These are phyloP conservation scores for Cyclotella atomus DNA, from an alignment of 108 stramenopile genomes.

Conservation along the genomic window DNA sequence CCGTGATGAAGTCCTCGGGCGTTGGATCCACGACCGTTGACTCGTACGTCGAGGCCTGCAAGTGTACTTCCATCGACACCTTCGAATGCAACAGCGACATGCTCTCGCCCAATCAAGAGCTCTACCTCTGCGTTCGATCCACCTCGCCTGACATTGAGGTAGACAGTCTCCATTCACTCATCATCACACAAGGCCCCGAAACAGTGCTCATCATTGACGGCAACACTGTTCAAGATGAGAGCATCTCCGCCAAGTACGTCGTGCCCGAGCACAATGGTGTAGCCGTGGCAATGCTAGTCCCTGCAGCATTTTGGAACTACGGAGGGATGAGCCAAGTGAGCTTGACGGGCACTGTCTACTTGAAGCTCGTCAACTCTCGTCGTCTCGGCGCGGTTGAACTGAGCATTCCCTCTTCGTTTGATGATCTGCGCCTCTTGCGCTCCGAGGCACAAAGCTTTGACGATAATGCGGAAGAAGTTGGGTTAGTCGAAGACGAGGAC, in stretches of 20 bases:
- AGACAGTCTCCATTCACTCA: constrained; percentile 1
- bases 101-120: constrained; percentile 6
- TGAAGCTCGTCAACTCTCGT: constrained; percentile 1
- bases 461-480: background rate
- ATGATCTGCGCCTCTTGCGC: background rate
- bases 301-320: constrained; percentile 19
- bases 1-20: constrained; percentile 15
- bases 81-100: constrained; percentile 16
- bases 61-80: constrained; percentile 19
- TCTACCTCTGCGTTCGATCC: constrained; percentile 33
- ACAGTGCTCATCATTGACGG: constrained; percentile 11
- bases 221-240: background rate
- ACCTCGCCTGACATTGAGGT: constrained; percentile 25
- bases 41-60: constrained; percentile 40
- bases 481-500: background rate
- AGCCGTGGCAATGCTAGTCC: constrained; percentile 27
- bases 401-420: background rate
- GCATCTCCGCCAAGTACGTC: constrained; percentile 9
- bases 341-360: constrained; percentile 11
- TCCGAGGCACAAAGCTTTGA: background rate
- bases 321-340: background rate
- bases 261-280: constrained; percentile 1
- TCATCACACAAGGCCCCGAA: constrained; percentile 15
- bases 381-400: background rate
- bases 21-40: constrained; percentile 21